A percentile compares a stretch with the other conserved stretches of the same genome.
phyloP scores from a whole-genome alignment of 208 protist genomes.

The Leishmania mexicana region DNA sequence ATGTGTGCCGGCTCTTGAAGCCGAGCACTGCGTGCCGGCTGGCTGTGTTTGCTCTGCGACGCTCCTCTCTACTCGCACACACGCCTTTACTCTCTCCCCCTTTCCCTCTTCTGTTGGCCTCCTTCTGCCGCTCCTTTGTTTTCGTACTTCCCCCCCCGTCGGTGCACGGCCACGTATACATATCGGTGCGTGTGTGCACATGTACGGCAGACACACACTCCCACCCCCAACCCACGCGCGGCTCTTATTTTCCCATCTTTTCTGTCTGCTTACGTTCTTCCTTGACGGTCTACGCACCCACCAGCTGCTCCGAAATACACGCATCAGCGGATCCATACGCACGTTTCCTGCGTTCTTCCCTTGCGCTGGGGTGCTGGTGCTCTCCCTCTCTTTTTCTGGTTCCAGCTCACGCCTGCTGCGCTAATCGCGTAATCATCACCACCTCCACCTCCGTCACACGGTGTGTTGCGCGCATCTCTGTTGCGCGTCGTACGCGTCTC shows the following conservation, averaged over 20 bases:
- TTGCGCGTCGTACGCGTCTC: neutral
- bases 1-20: neutral
- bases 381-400: neutral
- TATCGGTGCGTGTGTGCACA: neutral
- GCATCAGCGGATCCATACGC: neutral
- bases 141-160: neutral
- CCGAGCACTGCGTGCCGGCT: neutral
- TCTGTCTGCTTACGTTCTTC: neutral
- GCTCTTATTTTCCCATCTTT: neutral
- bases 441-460: neutral
- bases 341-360: neutral
- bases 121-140: neutral
- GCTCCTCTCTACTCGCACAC: neutral
- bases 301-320: neutral
- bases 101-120: neutral
- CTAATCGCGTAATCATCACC: neutral
- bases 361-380: neutral
- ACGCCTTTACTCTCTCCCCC: neutral
- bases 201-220: too few species aligned
- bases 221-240: neutral
- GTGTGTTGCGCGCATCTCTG: neutral
- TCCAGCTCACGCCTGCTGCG: neutral
- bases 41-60: neutral
- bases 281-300: neutral
- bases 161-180: neutral